Conservation (phyloP, 2,329 filamentous ascomycete genomes). For the Clonostachys rhizophaga region DNA sequence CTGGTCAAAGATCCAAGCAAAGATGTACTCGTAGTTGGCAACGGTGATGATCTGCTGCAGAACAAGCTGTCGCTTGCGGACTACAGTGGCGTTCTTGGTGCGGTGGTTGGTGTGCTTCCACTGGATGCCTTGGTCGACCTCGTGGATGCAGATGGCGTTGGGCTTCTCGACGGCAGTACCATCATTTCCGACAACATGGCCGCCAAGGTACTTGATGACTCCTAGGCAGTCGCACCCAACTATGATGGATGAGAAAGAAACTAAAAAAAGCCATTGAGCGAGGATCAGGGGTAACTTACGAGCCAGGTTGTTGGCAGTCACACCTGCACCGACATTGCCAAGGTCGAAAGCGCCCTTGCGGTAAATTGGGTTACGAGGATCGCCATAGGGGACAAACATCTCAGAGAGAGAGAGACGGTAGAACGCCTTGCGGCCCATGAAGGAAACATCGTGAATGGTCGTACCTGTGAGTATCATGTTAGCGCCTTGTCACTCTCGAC, state of each 20-base stretch:
- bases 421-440: conserved; percentile 59
- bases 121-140: conserved; percentile 64
- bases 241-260: no score
- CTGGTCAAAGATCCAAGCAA: conserved; percentile 52
- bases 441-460: conserved; percentile 62
- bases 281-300: no score
- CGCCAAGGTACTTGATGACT: conserved; percentile 60
- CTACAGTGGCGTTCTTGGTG: conserved; percentile 56
- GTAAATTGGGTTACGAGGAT: conserved; percentile 56
- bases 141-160: conserved; percentile 64
- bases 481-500: no score
- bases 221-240: conserved; percentile 69
- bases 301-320: conserved; percentile 60
- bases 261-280: no score
- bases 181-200: conserved; percentile 42
- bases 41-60: conserved; percentile 66
- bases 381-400: conserved; percentile 55
- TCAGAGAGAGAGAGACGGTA: conserved; percentile 65
- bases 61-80: conserved; percentile 56
- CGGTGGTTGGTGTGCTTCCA: conserved; percentile 70
- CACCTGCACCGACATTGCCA: conserved; percentile 62
- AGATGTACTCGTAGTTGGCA: conserved; percentile 19
- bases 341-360: conserved; percentile 68
- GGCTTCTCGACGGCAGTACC: conserved; percentile 43
- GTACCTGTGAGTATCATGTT: conserved; percentile 20